phyloP scores from a whole-genome alignment of 768 basidiomycete genomes.

The Lactifluus pinguis region DNA sequence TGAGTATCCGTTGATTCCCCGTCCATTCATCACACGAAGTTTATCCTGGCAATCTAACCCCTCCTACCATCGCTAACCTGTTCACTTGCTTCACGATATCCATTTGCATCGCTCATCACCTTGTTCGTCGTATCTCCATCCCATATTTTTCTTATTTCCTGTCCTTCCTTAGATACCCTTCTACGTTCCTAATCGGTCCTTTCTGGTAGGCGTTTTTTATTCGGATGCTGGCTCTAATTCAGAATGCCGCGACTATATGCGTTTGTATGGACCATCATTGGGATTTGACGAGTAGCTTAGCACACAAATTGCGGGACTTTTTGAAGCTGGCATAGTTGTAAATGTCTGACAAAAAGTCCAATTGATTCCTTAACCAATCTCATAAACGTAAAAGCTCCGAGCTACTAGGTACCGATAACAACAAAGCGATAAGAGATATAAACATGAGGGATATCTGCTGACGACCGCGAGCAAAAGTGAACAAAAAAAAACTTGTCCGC shows the following conservation, averaged over 20 bases:
- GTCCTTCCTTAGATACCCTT: slow-evolving; percentile 16
- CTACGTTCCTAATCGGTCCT: slow-evolving; percentile 6
- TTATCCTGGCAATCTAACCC: slow-evolving; percentile 10
- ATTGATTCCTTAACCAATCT: too few species aligned
- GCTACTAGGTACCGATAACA: neutral
- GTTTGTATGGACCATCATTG: neutral
- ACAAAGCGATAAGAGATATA: neutral
- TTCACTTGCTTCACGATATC: neutral
- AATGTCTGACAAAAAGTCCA: too few species aligned
- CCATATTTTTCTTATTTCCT: neutral
- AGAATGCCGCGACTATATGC: neutral
- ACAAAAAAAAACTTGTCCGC: neutral
- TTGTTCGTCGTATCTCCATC: neutral
- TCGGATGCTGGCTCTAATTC: slow-evolving; percentile 15
- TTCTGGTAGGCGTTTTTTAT: slow-evolving; percentile 6
- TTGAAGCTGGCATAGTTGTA: neutral
- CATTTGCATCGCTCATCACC: neutral
- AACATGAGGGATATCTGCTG: neutral
- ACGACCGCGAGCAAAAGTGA: neutral
- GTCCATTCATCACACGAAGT: slow-evolving; percentile 5
- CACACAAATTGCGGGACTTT: neutral
- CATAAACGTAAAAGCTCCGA: neutral
- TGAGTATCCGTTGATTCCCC: slow-evolving; percentile 14
- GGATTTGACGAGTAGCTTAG: neutral
- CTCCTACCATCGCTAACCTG: neutral